phyloP scores from a whole-genome alignment of 2,329 filamentous ascomycete genomes.

The Alternaria alternata region DNA sequence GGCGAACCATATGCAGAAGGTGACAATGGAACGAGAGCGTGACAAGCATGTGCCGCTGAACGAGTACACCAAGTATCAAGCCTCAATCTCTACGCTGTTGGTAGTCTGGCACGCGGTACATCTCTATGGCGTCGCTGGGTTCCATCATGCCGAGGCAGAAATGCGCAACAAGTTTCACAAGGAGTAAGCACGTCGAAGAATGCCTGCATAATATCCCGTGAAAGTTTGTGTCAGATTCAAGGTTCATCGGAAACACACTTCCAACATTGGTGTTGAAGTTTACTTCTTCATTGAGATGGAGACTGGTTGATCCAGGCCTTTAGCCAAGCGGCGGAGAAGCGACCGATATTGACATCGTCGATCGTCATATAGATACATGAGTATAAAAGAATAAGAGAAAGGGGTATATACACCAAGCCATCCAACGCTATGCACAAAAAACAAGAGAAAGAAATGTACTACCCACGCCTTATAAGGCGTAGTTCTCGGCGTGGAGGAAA shows the following conservation, averaged over 20 bases:
- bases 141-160: constrained; percentile 12
- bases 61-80: constrained; percentile 10
- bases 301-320: not conserved
- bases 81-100: constrained; percentile 4
- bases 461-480: constrained; percentile 70
- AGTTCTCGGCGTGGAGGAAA: constrained; percentile 94
- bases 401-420: constrained; percentile 31
- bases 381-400: constrained; percentile 18
- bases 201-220: not conserved
- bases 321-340: not conserved
- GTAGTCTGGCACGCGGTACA: not conserved
- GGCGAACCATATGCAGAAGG: constrained; percentile 39
- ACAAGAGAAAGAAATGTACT: constrained; percentile 11
- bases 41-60: constrained; percentile 25
- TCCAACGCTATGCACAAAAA: constrained; percentile 42
- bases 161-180: constrained; percentile 1
- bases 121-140: not conserved
- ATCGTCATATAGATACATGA: constrained; percentile 22
- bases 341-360: constrained; percentile 4
- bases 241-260: not conserved
- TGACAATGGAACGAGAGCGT: constrained; percentile 32
- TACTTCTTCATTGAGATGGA: not conserved
- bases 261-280: not conserved
- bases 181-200: not conserved
- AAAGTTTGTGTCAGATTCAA: not conserved